Base-by-base conservation (phyloP, 2,329 filamentous ascomycete species). In the Endocalyx cinctus region DNA sequence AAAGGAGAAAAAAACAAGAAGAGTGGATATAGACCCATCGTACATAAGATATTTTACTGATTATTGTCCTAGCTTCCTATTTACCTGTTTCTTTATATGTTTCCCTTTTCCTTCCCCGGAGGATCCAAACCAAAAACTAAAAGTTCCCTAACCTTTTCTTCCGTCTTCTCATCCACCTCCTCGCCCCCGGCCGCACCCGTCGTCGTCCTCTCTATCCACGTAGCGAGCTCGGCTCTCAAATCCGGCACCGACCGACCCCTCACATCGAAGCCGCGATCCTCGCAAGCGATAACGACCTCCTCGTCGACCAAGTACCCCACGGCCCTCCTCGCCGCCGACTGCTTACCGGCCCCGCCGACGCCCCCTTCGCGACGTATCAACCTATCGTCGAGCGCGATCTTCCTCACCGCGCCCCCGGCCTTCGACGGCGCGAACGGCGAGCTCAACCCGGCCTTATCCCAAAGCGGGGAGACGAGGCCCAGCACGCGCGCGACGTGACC, bases 201-300 rank as follows among this genome's bases (percentile, higher is more conserved):
- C 7, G 38, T 31, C 14, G 70, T 67, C 47, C 66, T 50, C n/a
- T 55, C 51, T 29, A 78, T 46, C 74, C 73, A 77, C 34, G 60
- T 54, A 15, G 53, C 58, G 27, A 78, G 51, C 46, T 58, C 50
- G 7, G 49, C 51, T 39, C 70, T 58, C 43, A 87, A 49, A 39
- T 77, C 73, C 2, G 60, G 57, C 47, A 85, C 78, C 15, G 73
- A 75, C 37, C 71, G 70, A 3, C 62, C 70, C 17, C 76, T 45
- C 8, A 76, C 69, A 46, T 76, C 63, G 22, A 84, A 67, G 1
- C 82, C 85, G 11, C 84, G 70, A 43, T 87, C 84, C 37, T 77
- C 70, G 48, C 83, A 84, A 11, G 86, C 86, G 38, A 87, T 70
- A 39, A 64, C 62, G 14, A 88, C 62, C 64, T 94, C 87, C 25